phyloP scores from a whole-genome alignment of 2,329 filamentous ascomycete species.

The Cercospora nicotianae region DNA sequence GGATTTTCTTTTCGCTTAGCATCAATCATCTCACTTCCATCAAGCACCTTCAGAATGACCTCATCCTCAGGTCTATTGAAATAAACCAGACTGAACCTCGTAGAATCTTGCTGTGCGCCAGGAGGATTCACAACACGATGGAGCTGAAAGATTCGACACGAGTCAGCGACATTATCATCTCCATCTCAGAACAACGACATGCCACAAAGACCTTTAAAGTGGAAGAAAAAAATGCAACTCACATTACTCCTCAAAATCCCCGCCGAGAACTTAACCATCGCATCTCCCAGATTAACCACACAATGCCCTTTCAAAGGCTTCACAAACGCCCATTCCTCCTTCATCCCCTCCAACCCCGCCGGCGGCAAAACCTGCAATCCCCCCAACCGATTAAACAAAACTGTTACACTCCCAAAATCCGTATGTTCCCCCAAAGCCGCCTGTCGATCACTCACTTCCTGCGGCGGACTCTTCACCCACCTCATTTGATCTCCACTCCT shows the following conservation, averaged over 20 bases:
- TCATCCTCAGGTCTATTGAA: constrained; percentile 55
- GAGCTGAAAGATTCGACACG: constrained; percentile 6
- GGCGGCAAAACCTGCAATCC: constrained; percentile 56
- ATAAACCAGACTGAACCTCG: constrained; percentile 56
- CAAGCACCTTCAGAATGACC: constrained; percentile 44
- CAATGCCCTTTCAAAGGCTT: constrained; percentile 52
- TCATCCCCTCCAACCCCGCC: neutral
- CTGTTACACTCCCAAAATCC: constrained; percentile 57
- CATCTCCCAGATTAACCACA: constrained; percentile 52
- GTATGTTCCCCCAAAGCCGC: constrained; percentile 56
- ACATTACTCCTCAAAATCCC: constrained; percentile 37
- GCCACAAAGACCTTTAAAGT: no score
- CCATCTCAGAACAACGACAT: no score
- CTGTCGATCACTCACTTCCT: constrained; percentile 43
- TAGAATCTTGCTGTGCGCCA: constrained; percentile 46
- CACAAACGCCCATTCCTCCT: constrained; percentile 53
- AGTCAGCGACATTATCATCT: neutral
- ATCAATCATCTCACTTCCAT: constrained; percentile 37
- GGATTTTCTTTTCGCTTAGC: constrained; percentile 27
- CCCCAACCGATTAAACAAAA: constrained; percentile 58
- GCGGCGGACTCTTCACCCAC: constrained; percentile 53
- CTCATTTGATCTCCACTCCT: constrained; percentile 56
- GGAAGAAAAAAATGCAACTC: neutral
- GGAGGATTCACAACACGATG: constrained; percentile 55
- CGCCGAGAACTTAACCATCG: constrained; percentile 48